A percentile compares a stretch with the other conserved stretches of the same genome.
Evolutionary conservation across 495 filamentous ascomycete species (phyloP).

Genomic region (Barbatosphaeria neglecta): DNA sequence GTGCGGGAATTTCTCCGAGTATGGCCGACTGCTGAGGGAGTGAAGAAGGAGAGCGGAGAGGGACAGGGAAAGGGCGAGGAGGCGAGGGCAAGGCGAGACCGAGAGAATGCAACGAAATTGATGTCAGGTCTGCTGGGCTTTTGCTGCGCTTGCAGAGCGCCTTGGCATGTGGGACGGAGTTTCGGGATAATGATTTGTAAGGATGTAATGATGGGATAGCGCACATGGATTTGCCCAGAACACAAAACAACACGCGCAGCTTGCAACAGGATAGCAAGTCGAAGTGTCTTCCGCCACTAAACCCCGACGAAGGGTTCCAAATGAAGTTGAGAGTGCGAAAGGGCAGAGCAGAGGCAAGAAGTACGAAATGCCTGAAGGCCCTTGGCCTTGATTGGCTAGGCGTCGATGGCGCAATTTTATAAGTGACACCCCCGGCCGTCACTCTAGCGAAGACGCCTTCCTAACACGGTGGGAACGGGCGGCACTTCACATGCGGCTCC

Average conservation of each 20-base stretch:
- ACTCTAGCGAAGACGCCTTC: background rate
- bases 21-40: conserved; percentile 29
- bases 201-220: background rate
- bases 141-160: background rate
- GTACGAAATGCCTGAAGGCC: background rate
- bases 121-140: background rate
- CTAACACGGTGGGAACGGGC: background rate
- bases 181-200: background rate
- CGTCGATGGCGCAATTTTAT: background rate
- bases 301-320: background rate
- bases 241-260: background rate
- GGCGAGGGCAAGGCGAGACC: background rate
- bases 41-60: no score
- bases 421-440: background rate
- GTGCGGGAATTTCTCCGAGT: conserved; percentile 50
- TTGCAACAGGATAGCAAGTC: background rate
- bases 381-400: background rate
- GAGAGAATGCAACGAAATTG: background rate
- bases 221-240: background rate
- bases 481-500: no score
- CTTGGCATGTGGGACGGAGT: background rate
- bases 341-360: background rate
- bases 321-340: background rate
- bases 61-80: no score
- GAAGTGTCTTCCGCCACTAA: background rate